Percentiles rank a stretch among this genome's conserved stretches.
These are phyloP conservation scores for Salvia splendens DNA, from an alignment of 257 asterid genomes.

Conservation along the genomic window DNA sequence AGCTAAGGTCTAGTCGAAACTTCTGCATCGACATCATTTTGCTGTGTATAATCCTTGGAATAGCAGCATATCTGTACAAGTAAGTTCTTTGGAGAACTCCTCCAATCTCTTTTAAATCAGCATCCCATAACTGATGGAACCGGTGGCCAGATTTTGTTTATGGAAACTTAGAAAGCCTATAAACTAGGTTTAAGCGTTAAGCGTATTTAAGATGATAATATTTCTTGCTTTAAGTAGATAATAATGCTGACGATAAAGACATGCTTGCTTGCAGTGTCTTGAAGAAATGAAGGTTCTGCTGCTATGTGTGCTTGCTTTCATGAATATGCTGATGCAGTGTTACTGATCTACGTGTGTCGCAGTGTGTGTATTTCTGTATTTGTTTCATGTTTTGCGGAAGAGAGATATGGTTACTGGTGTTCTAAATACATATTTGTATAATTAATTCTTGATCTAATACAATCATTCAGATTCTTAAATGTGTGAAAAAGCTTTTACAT, in stretches of 20 bases:
- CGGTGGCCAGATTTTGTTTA: too few species aligned
- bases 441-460: slow-evolving; percentile 1
- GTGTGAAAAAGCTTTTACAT: not conserved
- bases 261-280: slow-evolving; percentile 46
- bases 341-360: slow-evolving; percentile 29
- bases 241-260: slow-evolving; percentile 28
- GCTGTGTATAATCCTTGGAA: slow-evolving; percentile 87
- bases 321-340: slow-evolving; percentile 26
- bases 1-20: slow-evolving; percentile 97
- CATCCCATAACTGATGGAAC: not conserved
- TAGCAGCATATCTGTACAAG: slow-evolving; percentile 96
- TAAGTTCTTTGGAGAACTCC: slow-evolving; percentile 40
- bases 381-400: slow-evolving; percentile 14
- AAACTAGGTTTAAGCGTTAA: too few species aligned
- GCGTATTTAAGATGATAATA: not conserved
- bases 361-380: slow-evolving; percentile 14
- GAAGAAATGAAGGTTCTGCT: slow-evolving; percentile 39
- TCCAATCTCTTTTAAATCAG: not conserved
- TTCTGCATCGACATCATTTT: slow-evolving; percentile 89
- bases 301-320: slow-evolving; percentile 16
- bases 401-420: slow-evolving; percentile 25
- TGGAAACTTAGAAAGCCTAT: too few species aligned
- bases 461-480: not conserved
- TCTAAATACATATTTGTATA: not conserved
- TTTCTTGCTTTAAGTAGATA: slow-evolving; percentile 1